Conservation (phyloP, 805 yeast species). For the Clavispora fructus region DNA sequence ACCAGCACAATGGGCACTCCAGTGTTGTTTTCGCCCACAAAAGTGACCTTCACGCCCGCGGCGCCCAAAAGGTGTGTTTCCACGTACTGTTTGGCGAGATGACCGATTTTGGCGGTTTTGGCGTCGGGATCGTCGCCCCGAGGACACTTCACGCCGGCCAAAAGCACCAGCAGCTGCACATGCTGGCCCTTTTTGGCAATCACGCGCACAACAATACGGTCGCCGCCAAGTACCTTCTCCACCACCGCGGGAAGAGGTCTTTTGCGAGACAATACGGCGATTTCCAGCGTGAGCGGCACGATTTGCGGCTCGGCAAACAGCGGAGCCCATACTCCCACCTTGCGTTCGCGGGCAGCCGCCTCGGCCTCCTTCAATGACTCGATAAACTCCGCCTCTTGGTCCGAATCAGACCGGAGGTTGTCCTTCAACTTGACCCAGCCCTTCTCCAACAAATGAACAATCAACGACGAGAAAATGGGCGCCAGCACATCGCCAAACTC, state of each 20-base stretch:
- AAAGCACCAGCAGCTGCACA: slow-evolving; percentile 50
- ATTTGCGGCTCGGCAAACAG: slow-evolving; percentile 14
- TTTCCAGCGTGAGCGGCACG: slow-evolving; percentile 25
- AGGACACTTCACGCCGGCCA: slow-evolving; percentile 75
- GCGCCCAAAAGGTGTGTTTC: slow-evolving; percentile 61
- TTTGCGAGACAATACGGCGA: slow-evolving; percentile 30
- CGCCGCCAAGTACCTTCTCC: slow-evolving; percentile 76
- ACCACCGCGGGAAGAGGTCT: slow-evolving; percentile 55
- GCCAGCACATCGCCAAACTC: slow-evolving; percentile 70
- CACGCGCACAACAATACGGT: slow-evolving; percentile 61
- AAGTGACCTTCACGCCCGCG: slow-evolving; percentile 41
- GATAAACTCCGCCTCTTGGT: slow-evolving; percentile 37
- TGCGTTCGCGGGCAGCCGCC: slow-evolving; percentile 45
- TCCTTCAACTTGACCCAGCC: slow-evolving; percentile 65
- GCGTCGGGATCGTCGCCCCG: slow-evolving; percentile 49
- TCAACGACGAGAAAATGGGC: slow-evolving; percentile 57
- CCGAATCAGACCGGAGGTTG: slow-evolving; percentile 34
- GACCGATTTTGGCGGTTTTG: slow-evolving; percentile 40
- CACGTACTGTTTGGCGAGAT: slow-evolving; percentile 59
- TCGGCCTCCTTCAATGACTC: slow-evolving; percentile 37
- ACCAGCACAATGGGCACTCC: slow-evolving; percentile 58
- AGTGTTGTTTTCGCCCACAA: slow-evolving; percentile 57
- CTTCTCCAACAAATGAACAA: slow-evolving; percentile 47
- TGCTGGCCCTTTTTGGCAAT: slow-evolving; percentile 47
- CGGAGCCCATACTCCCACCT: slow-evolving; percentile 53